Evolutionary conservation across 306 rosid genomes (phyloP).

Genomic region (Vigna angularis): DNA sequence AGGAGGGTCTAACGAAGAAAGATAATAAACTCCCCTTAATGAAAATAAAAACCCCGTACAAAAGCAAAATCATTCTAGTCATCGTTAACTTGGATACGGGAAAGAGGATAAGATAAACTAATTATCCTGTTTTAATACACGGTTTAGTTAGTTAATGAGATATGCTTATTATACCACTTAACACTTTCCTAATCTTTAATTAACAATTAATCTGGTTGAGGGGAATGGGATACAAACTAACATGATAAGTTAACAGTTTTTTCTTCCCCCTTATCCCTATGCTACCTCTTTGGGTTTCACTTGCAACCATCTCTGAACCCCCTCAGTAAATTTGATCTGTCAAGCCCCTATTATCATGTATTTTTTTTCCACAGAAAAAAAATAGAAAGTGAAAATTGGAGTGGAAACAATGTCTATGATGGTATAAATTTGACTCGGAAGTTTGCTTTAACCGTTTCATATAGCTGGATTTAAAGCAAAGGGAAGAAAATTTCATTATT

Average conservation of each 20-base stretch:
- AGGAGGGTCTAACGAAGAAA: neutral
- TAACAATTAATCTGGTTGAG: neutral
- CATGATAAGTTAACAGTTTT: neutral
- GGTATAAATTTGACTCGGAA: neutral
- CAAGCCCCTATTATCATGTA: neutral
- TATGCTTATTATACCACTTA: neutral
- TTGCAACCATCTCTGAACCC: neutral
- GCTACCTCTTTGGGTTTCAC: neutral
- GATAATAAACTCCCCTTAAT: neutral
- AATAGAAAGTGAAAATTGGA: neutral
- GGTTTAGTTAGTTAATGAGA: neutral
- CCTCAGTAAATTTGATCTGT: neutral
- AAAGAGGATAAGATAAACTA: neutral
- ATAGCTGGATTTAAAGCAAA: neutral
- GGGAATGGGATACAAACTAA: neutral
- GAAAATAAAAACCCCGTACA: slow-evolving; percentile 7
- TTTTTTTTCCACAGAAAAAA: neutral
- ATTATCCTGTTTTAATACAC: neutral
- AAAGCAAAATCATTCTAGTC: slow-evolving; percentile 25
- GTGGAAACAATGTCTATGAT: neutral
- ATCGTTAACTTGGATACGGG: neutral
- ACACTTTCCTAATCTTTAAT: neutral
- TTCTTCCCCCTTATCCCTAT: neutral
- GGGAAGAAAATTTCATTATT: neutral
- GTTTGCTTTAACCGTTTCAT: neutral